Base-by-base conservation (phyloP, 140 eudicot species). In the Oenanthe javanica region DNA sequence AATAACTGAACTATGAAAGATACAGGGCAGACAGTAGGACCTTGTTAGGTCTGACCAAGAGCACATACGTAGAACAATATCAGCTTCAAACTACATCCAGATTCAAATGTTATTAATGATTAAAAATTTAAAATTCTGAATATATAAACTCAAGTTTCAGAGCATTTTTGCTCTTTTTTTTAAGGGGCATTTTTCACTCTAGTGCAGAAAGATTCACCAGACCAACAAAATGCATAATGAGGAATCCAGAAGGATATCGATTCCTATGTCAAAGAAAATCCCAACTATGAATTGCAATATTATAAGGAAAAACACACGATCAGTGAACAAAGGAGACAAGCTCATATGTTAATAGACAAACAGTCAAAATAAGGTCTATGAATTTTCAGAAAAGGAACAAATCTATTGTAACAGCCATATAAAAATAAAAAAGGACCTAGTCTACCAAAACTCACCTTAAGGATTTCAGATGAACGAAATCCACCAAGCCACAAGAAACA, bases 401-500 rank as follows among this genome's bases (percentile, higher is more conserved):
- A 25, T 27, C 16, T 23, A 27, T 66, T 6, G 4, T 11, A 11
- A 25, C 72, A 27, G 19, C 38, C n/a, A 5, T 63, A n/a, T 2
- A 63, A 27, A 57, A 64, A 11, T 27, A 64, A 64, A n/a, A n/a
- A n/a, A n/a, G n/a, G n/a, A n/a, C n/a, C n/a, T n/a, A n/a, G n/a
- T n/a, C n/a, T n/a, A n/a, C 42, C 2, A 66, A 5, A 31, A 47
- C 89, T 54, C 79, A 91, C 97, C 94, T 91, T 91, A 47, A 91
- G 92, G 71, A 91, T 83, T 81, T 89, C 94, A 14, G 97, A 91
- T 45, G 94, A 86, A 75, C 97, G 94, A 70, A 91, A 91, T 27
- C 94, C 97, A 85, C 97, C 97, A 80, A 91, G 88, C 97, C 97
- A 91, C 43, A 91, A 88, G 85, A 91, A 91, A 76, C 97, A 91